A percentile compares a stretch with the other conserved stretches of the same genome.
Evolutionary conservation across 2,329 filamentous ascomycete species (phyloP).

Genomic region (Cladorrhinum sp.): DNA sequence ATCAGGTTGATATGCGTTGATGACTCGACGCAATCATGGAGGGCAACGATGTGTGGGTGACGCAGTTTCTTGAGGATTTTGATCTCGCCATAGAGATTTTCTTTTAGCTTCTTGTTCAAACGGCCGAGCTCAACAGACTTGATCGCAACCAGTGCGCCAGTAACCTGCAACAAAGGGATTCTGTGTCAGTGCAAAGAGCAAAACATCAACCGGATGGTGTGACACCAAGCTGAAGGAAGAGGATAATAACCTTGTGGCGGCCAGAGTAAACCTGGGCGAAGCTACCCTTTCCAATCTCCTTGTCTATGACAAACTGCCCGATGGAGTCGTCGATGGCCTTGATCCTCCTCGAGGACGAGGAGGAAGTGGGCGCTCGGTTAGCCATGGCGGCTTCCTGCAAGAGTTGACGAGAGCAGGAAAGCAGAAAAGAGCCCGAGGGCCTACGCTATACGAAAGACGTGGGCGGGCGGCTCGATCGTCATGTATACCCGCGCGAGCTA

Average conservation of each 20-base stretch:
- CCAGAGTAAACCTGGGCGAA: constrained; percentile 94
- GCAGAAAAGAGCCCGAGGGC: constrained; percentile 31
- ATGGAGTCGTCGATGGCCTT: constrained; percentile 43
- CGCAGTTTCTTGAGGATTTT: constrained; percentile 89
- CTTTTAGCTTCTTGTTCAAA: constrained; percentile 92
- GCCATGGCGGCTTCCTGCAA: constrained; percentile 31
- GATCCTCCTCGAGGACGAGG: constrained; percentile 29
- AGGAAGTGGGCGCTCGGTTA: constrained; percentile 25
- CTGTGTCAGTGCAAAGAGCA: constrained; percentile 10
- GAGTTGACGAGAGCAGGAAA: constrained; percentile 30
- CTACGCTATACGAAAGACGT: constrained; percentile 30
- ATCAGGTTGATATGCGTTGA: constrained; percentile 88
- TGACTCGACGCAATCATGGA: constrained; percentile 91
- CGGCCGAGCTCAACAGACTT: constrained; percentile 92
- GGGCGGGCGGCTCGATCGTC: constrained; percentile 29
- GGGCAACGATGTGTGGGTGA: constrained; percentile 93
- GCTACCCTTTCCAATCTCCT: constrained; percentile 94
- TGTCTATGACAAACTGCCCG: constrained; percentile 77
- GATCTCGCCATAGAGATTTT: constrained; percentile 94
- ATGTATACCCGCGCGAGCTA: constrained; percentile 31
- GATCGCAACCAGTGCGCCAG: constrained; percentile 82
- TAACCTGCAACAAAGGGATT: constrained; percentile 52
- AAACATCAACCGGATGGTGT: neutral
- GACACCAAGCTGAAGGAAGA: constrained; percentile 3
- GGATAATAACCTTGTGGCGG: constrained; percentile 68